Evolutionary conservation across 75 land plant species (phyloP), one percentile per base, ranked within the genome.

Genomic region (Ceratopteris richardii): DNA sequence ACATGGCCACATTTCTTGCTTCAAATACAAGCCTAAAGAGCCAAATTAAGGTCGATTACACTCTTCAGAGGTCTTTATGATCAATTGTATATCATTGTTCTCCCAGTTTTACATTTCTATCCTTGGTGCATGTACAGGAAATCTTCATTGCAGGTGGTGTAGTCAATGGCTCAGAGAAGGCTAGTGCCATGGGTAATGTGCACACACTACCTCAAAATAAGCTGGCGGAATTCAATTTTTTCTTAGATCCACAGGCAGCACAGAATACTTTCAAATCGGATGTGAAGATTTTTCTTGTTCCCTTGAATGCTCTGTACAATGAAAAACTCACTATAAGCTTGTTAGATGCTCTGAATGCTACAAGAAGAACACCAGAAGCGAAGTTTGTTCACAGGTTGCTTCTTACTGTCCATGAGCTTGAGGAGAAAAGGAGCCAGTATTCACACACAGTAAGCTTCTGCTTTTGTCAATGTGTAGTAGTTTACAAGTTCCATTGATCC

Each of bases 211-310:
- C 81, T 29, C 63, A 71, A 42, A 88, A 88, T 51, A 43, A 70
- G 43, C 68, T 64, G 57, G 65, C 88, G 29, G 93, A 88, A 52
- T 74, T 88, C 61, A 84, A 84, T 57, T 70, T 88, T 68, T 88
- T 76, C 58, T 81, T 88, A 30, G 88, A 84, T 29, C 93, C 93
- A 25, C 40, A 70, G 28, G 93, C 82, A 65, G 87, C 93, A 44
- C 70, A 79, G 65, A 57, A 68, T 3, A 88, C 81, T 9, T 44
- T 88, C 13, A 70, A 71, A 1, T 77, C 88, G 36, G 57, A 31
- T 12, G 67, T 84, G 6, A 39, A 76, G 31, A 72, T 84, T 58
- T 81, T 75, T 7, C 76, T 88, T 9, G 64, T 88, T 41, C 93
- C 93, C 9, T 80, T 81, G 7, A 23, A 48, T 52, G 48, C 52